Evolutionary conservation across 192 early-diverging fungal genomes (phyloP).

Genomic region (Diversispora eburnea): DNA sequence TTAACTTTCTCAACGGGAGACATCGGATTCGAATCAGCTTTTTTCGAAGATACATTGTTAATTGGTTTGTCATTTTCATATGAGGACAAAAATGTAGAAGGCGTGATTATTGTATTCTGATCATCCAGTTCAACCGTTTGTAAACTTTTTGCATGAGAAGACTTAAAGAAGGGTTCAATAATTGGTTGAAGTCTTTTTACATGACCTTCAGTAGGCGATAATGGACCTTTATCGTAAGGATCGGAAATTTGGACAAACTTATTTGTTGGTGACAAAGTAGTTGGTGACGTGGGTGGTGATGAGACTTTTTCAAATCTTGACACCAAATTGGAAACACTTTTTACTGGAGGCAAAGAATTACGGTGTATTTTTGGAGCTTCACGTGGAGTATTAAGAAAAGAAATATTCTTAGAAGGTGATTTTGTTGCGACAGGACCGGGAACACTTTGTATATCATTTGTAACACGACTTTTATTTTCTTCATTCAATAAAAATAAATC

Average conservation of each 20-base stretch:
- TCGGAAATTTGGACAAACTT: neutral
- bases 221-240: neutral
- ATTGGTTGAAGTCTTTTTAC: neutral
- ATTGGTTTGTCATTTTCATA: no score
- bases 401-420: neutral
- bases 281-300: slow-evolving; percentile 14
- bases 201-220: neutral
- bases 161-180: neutral
- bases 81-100: no score
- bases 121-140: no score
- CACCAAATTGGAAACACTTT: slow-evolving; percentile 9
- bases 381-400: neutral
- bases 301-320: slow-evolving; percentile 14
- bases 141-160: no score
- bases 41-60: no score
- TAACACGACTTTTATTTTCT: neutral
- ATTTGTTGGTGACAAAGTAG: neutral
- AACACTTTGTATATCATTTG: neutral
- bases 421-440: neutral
- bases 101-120: no score
- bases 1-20: no score
- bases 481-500: neutral
- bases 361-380: neutral
- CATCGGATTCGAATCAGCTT: no score
- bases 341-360: neutral